These are phyloP conservation scores for Skeletonema grethae DNA, from an alignment of 108 stramenopile species.

Conservation along the genomic window DNA sequence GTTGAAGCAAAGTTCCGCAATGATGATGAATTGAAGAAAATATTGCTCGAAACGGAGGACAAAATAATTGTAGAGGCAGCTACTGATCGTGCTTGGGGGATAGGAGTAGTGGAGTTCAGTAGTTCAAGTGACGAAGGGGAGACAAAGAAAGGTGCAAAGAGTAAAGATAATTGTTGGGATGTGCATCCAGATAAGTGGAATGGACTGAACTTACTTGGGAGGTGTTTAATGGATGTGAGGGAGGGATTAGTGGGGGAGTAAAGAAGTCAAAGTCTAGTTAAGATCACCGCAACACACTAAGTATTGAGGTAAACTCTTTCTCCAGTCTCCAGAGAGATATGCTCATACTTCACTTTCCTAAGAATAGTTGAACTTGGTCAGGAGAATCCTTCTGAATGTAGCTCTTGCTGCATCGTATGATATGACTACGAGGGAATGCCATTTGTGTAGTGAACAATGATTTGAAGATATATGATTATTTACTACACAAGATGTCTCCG, in stretches of 20 bases:
- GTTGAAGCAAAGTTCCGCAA: conserved; percentile 29
- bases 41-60: conserved; percentile 24
- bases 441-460: too few relatives aligned
- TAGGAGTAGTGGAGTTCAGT: conserved; percentile 26
- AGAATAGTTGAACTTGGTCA: too few relatives aligned
- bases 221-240: conserved; percentile 44
- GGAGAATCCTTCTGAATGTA: too few relatives aligned
- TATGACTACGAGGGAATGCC: too few relatives aligned
- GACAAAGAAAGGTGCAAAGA: conserved; percentile 30
- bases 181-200: conserved; percentile 23
- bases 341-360: too few relatives aligned
- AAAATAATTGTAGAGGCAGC: conserved; percentile 40
- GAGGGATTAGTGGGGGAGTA: conserved; percentile 7
- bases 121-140: conserved; percentile 2
- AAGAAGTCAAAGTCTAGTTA: too few relatives aligned
- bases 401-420: too few relatives aligned
- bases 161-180: conserved; percentile 35
- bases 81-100: conserved; percentile 38
- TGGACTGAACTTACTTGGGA: conserved; percentile 39
- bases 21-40: conserved; percentile 24
- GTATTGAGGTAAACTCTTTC: too few relatives aligned
- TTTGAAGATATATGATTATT: too few relatives aligned
- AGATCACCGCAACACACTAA: too few relatives aligned
- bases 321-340: too few relatives aligned
- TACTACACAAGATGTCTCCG: too few relatives aligned